phyloP scores from a whole-genome alignment of 169 alveolate species.

The Plasmodium blacklocki region DNA sequence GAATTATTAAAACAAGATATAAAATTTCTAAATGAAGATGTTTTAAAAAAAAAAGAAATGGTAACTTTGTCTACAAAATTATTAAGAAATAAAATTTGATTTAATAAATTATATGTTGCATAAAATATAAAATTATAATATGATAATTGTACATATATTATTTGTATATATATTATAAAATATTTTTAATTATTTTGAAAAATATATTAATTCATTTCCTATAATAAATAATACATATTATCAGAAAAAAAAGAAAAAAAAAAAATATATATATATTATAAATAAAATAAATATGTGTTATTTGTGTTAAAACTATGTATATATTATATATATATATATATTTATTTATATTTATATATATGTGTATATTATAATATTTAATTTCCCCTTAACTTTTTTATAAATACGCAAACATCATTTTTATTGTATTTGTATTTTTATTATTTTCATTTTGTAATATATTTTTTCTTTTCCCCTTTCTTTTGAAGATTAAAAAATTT shows the following conservation, averaged over 20 bases:
- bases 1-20: slow-evolving; percentile 70
- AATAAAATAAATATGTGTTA: background rate
- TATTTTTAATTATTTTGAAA: background rate
- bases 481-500: slow-evolving; percentile 67
- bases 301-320: background rate
- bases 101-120: background rate
- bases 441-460: too few relatives aligned
- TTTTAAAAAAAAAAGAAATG: slow-evolving; percentile 67
- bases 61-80: slow-evolving; percentile 34
- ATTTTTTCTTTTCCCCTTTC: background rate
- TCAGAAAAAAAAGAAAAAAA: background rate
- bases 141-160: background rate
- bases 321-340: background rate
- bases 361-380: too few relatives aligned
- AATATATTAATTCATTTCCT: background rate
- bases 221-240: background rate
- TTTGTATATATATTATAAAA: background rate
- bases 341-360: too few relatives aligned
- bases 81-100: background rate
- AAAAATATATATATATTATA: slow-evolving; percentile 1
- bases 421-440: too few relatives aligned
- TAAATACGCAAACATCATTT: too few relatives aligned
- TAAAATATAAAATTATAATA: background rate
- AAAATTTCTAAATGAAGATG: slow-evolving; percentile 52
- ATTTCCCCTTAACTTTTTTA: too few relatives aligned